Base-by-base conservation (phyloP, 352 stramenopile genomes). In the Phytophthora ohioensis region DNA sequence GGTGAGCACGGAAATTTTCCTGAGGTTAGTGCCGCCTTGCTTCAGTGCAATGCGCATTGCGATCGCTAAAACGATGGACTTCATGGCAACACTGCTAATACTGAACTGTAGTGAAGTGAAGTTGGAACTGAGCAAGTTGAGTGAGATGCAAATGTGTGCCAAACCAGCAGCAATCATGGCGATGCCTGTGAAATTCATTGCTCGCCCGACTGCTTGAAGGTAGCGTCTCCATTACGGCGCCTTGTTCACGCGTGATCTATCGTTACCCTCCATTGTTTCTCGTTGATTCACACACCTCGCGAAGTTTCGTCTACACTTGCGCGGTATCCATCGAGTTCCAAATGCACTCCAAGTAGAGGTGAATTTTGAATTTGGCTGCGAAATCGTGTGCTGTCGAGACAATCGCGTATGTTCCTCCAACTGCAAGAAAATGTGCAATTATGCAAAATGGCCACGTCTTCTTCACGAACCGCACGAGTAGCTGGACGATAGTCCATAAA, bases 1-100 rank as follows among this genome's bases (percentile, higher is more conserved):
- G 2, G 66, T 49, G 5, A 59, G 38, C 8, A 69, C 46, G 32
- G 69, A 69, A n/a, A 64, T 63, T 12, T 56, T 61, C 43, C 43
- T 49, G 15, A 49, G 43, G 8, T 49, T 5, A 32, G 17, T 49
- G 10, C 43, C 35, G n/a, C 39, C 35, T 35, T 55, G 54, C 41
- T 34, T 39, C 35, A 67, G n/a, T 3, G 39, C 60, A 34, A 60
- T 11, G 7, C 3, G 5, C 27, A 31, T 49, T n/a, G 43, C 30
- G 43, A 49, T 17, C 27, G 17, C 30, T 32, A 34, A n/a, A 8
- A 49, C 43, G 30, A 49, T 49, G 15, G 43, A 49, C 43, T 49
- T 49, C 30, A 49, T 13, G 8, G 27, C 7, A 5, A 49, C 43
- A 49, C n/a, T 49, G 5, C 43, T 15, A 7, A 49, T 49, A 7